Percentiles rank a stretch among this genome's conserved stretches.
These are phyloP conservation scores for Fusarium burgessii DNA, from an alignment of 2,329 filamentous ascomycete species.

Conservation along the genomic window DNA sequence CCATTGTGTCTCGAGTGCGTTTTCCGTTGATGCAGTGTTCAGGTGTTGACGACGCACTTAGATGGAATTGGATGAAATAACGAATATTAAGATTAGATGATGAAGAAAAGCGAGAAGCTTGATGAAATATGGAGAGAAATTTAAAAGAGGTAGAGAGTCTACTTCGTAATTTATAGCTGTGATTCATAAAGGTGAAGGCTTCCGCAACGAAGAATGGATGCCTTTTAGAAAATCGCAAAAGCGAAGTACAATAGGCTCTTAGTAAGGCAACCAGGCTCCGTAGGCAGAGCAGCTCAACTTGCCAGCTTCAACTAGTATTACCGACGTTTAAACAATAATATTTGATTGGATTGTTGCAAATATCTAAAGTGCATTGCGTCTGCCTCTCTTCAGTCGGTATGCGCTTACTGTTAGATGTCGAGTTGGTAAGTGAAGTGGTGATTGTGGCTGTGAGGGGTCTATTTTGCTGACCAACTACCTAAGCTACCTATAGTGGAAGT, in stretches of 20 bases:
- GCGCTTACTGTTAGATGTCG: not conserved
- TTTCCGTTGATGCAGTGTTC: not conserved
- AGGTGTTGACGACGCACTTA: not conserved
- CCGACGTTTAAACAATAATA: not conserved
- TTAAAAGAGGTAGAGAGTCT: not conserved
- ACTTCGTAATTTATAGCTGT: conserved; percentile 9
- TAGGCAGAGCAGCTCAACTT: not conserved
- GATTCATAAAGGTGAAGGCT: conserved; percentile 9
- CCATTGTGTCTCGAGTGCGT: not conserved
- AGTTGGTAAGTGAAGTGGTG: conserved; percentile 1
- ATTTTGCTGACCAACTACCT: conserved; percentile 3
- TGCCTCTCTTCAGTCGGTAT: not conserved
- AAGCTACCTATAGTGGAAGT: conserved; percentile 14
- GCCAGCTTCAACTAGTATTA: not conserved
- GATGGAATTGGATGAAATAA: conserved; percentile 1
- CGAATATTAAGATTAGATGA: not conserved
- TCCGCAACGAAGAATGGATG: not conserved
- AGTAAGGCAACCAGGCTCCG: conserved; percentile 3
- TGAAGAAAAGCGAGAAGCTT: not conserved
- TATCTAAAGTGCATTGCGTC: conserved; percentile 3
- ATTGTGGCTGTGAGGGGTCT: conserved; percentile 30
- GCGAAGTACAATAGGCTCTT: conserved; percentile 23
- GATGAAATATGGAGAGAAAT: not conserved
- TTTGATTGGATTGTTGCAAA: not conserved
- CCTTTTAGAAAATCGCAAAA: conserved; percentile 16